Base-by-base conservation (phyloP, 495 filamentous ascomycete species). In the Extremus antarcticus region DNA sequence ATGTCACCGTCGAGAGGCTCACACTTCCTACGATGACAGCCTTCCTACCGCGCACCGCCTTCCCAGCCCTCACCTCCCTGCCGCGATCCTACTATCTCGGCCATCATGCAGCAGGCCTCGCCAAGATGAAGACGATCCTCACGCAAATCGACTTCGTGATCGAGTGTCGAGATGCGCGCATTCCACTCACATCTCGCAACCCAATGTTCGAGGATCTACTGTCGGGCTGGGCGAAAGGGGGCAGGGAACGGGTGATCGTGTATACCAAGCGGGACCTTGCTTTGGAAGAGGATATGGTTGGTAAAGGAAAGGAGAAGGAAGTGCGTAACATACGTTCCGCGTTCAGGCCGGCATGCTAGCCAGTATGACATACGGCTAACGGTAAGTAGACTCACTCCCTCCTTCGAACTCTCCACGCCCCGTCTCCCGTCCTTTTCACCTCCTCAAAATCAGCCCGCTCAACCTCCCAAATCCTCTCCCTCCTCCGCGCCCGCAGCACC, bases 21-120 rank as follows among this genome's bases (percentile, higher is more conserved):
- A 3, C 29, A 17, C 4, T 22, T 13, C 23, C 22, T 13, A 41
- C 19, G 15, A 55, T 55, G 47, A 60, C 60, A 52, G 45, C 71
- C 56, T 97, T 97, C 68, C 60, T 83, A 17, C 88, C 94, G 0
- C 87, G 92, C 53, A 65, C 69, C 40, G 66, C 71, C 9, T 97
- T 92, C 68, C 83, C 83, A 1, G 66, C 72, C 29, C 73, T 82
- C 65, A 77, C 84, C 52, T 80, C 80, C 32, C 81, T 97, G 54
- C 85, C 87, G 15, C 81, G 87, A 22, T 92, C 94, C 53, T 99
- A 96, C 74, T 99, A 85, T 76, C 80, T 97, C n/a, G 92, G 92
- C 54, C 92, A 99, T 68, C 92, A 99, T 74, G 76, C 78, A 43
- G 75, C 85, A 35, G 92, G 86, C n/a, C 74, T 97, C 20, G 72